Base-by-base conservation (phyloP, 139 green algal species). In the Auxenochlorella pyrenoidosa region DNA sequence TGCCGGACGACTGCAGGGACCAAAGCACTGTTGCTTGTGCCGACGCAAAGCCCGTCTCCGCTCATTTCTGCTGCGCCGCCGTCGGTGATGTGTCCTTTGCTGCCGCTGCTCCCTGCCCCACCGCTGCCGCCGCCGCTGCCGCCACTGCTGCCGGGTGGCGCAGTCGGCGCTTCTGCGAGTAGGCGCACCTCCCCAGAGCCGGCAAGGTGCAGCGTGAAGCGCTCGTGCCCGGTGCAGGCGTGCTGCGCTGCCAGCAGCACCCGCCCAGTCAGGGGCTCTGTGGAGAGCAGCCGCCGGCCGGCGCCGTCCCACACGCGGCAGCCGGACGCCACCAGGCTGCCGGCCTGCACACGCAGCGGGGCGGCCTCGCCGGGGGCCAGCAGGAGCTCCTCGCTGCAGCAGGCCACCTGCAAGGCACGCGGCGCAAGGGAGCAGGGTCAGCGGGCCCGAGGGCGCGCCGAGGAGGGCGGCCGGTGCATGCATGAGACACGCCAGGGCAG, bases 371-470 rank as follows among this genome's bases (percentile, higher is more conserved):
- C 77, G 21, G 51, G 41, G 24, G 84, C 66, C 28, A 90, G 43
- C 68, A 90, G 72, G 41, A 90, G 76, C 70, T 90, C 80, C 76
- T 90, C 87, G 40, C 65, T 87, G 87, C 87, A 90, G 81, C 87
- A 90, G n/a, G 70, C 54, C 16, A 40, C 87, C 44, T 82, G 75
- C 43, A 71, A n/a, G n/a, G n/a, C n/a, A n/a, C n/a, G n/a, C n/a
- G n/a, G n/a, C n/a, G n/a, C n/a, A n/a, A n/a, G n/a, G n/a, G n/a
- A n/a, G n/a, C n/a, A n/a, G n/a, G n/a, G n/a, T n/a, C n/a, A n/a
- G n/a, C n/a, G n/a, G n/a, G n/a, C n/a, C n/a, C n/a, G n/a, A n/a
- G n/a, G n/a, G n/a, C n/a, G n/a, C n/a, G n/a, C n/a, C n/a, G n/a
- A n/a, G n/a, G n/a, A n/a, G n/a, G n/a, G n/a, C n/a, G n/a, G n/a